Percentiles rank a stretch among this genome's conserved stretches.
phyloP scores from a whole-genome alignment of 2,329 filamentous ascomycete genomes.

The Fusarium sp. region DNA sequence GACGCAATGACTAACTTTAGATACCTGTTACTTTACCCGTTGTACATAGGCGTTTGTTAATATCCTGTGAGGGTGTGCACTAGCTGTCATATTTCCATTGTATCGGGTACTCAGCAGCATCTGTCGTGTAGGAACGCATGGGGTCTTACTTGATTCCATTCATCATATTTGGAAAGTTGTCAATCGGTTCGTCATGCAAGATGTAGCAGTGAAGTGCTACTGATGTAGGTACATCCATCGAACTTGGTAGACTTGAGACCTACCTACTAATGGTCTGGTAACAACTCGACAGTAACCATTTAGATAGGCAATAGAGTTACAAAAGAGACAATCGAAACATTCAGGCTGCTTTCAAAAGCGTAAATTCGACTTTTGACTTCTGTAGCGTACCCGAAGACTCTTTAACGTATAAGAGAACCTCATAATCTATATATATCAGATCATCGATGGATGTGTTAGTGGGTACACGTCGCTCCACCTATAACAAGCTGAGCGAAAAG shows the following conservation, averaged over 20 bases:
- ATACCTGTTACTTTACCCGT: slow-evolving; percentile 6
- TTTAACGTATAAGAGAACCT: background rate
- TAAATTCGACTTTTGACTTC: background rate
- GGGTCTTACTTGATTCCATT: background rate
- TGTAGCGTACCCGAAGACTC: background rate
- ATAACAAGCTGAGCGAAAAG: background rate
- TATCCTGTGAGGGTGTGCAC: slow-evolving; percentile 19
- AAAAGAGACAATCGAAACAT: background rate
- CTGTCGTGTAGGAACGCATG: background rate
- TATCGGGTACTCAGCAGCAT: background rate
- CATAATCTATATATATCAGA: background rate
- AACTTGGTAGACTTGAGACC: background rate
- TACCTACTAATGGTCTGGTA: background rate
- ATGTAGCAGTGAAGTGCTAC: background rate
- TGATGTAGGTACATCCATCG: background rate
- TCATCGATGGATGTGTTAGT: background rate
- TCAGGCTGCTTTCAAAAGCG: background rate
- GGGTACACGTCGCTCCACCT: background rate
- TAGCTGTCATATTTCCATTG: background rate
- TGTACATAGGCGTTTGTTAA: slow-evolving; percentile 1
- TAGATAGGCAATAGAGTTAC: background rate
- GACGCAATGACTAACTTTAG: background rate
- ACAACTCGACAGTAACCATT: background rate
- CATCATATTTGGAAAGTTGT: background rate
- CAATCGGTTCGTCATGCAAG: background rate